A percentile compares a stretch with the other conserved stretches of the same genome.
Conservation (phyloP, 192 early-diverging fungal species). For the Rhizoclosmatium sp. region DNA sequence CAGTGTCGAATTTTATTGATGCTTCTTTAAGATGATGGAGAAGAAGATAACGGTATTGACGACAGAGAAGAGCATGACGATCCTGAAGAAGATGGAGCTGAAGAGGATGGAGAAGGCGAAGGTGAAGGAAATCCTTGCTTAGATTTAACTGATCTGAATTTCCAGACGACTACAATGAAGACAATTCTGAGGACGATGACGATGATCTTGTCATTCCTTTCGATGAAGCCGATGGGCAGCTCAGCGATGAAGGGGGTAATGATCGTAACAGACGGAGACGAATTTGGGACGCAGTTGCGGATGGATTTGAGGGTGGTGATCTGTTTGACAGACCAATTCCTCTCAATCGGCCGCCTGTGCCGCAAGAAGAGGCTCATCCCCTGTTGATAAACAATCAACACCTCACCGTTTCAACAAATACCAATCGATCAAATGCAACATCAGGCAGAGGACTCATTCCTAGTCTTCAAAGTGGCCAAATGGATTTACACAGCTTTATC, state of each 20-base stretch:
- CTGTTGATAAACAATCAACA: constrained; percentile 22
- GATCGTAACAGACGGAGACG: constrained; percentile 15
- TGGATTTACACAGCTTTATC: constrained; percentile 32
- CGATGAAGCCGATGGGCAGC: constrained; percentile 33
- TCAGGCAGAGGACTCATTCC: background rate
- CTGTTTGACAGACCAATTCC: constrained; percentile 30
- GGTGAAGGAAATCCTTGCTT: constrained; percentile 42
- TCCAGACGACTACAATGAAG: constrained; percentile 61
- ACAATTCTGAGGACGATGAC: constrained; percentile 55
- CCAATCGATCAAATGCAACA: background rate
- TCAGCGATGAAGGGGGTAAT: constrained; percentile 36
- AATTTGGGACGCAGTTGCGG: constrained; percentile 29
- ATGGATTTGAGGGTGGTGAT: constrained; percentile 30
- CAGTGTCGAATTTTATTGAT: background rate
- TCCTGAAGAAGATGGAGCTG: constrained; percentile 51
- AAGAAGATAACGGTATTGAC: constrained; percentile 42
- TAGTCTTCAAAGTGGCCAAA: background rate
- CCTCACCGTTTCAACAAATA: background rate
- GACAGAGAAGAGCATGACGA: constrained; percentile 64
- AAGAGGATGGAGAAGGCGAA: constrained; percentile 58
- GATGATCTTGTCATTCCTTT: constrained; percentile 53
- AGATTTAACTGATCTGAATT: constrained; percentile 58
- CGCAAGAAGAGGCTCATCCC: constrained; percentile 29
- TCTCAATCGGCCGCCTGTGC: constrained; percentile 21
- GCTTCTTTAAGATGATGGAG: background rate